Conservation (phyloP, 345 rosid species). For the Populus deltoides region DNA sequence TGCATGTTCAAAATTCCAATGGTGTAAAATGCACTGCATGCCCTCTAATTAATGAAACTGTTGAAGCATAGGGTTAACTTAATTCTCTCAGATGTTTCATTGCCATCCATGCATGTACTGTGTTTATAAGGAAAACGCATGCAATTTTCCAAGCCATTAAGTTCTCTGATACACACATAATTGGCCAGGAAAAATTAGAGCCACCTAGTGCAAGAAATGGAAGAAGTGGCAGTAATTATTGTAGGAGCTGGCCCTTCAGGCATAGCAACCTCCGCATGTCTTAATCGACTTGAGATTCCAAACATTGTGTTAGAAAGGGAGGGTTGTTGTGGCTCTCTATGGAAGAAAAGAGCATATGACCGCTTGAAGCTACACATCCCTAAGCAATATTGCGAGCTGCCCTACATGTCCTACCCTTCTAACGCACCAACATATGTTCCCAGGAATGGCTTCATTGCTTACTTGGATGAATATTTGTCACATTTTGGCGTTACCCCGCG, state of each 20-base stretch:
- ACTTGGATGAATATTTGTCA: constrained; percentile 48
- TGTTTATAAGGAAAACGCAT: too few species aligned
- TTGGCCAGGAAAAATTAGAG: too few species aligned
- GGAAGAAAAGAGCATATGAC: constrained; percentile 52
- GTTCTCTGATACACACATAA: too few species aligned
- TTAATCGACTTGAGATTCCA: constrained; percentile 33
- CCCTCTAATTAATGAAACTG: too few species aligned
- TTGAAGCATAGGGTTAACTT: too few species aligned
- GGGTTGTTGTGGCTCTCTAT: constrained; percentile 51
- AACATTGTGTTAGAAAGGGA: constrained; percentile 50
- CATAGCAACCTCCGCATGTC: constrained; percentile 49
- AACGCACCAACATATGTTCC: constrained; percentile 41
- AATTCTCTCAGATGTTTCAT: too few species aligned
- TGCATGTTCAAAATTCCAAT: too few species aligned
- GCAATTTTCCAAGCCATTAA: too few species aligned
- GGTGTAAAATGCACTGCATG: too few species aligned
- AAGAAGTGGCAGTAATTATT: constrained; percentile 32
- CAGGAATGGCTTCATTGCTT: constrained; percentile 31
- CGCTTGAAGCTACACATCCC: constrained; percentile 49
- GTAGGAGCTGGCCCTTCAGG: constrained; percentile 71
- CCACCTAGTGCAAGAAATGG: not conserved
- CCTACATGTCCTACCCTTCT: constrained; percentile 40
- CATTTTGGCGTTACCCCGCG: constrained; percentile 30
- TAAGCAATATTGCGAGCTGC: constrained; percentile 52
- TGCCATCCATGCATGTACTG: too few species aligned